These are phyloP conservation scores for Mucor irregularis DNA, from an alignment of 371 early-diverging fungal species.

Conservation along the genomic window DNA sequence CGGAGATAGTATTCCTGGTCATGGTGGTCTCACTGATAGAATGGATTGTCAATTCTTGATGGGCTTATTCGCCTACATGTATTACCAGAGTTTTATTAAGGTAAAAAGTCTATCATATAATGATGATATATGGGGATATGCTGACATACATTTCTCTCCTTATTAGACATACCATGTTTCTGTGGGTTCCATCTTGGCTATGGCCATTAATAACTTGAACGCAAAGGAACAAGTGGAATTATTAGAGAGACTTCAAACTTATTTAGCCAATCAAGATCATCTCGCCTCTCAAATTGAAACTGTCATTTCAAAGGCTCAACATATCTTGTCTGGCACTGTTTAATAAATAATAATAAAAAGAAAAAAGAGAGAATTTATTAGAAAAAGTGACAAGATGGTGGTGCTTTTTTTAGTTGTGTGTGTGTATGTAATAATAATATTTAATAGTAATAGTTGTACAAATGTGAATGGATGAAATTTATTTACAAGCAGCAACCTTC, in stretches of 20 bases:
- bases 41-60: conserved; percentile 99
- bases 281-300: conserved; percentile 22
- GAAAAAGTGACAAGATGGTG: not conserved
- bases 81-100: conserved; percentile 88
- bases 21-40: conserved; percentile 98
- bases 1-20: conserved; percentile 96
- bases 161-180: conserved; percentile 50
- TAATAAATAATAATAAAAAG: not conserved
- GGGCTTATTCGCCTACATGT: conserved; percentile 94
- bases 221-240: conserved; percentile 60
- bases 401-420: not conserved
- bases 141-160: not conserved
- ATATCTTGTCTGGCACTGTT: conserved; percentile 15
- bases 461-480: too few relatives aligned
- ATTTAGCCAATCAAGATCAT: conserved; percentile 59
- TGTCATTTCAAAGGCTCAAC: conserved; percentile 29
- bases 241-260: conserved; percentile 56
- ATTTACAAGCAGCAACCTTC: not conserved
- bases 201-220: conserved; percentile 52
- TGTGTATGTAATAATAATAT: too few relatives aligned
- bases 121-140: not conserved
- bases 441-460: too few relatives aligned
- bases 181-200: conserved; percentile 58
- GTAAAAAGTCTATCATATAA: conserved; percentile 21
- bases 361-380: not conserved